phyloP scores from a whole-genome alignment of 129 eudicot species.

The Smallanthus sonchifolius region DNA sequence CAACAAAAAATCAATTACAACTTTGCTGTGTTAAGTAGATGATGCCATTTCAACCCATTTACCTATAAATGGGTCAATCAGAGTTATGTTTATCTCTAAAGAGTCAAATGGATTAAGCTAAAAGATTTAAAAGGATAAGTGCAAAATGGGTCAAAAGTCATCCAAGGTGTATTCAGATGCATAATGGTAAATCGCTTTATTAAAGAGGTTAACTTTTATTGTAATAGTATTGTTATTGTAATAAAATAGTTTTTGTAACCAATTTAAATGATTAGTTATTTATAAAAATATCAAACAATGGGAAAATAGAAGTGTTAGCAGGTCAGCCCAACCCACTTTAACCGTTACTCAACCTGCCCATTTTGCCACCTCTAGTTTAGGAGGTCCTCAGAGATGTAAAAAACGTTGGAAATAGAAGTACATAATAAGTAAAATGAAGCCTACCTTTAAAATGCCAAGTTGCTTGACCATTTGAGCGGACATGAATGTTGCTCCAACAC shows the following conservation, averaged over 20 bases:
- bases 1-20: slow-evolving; percentile 18
- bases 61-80: no score
- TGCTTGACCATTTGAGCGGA: slow-evolving; percentile 72
- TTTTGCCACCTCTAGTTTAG: not conserved
- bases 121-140: no score
- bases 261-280: not conserved
- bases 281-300: no score
- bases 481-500: slow-evolving; percentile 90
- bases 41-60: no score
- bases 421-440: slow-evolving; percentile 2
- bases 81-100: no score
- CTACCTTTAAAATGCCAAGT: slow-evolving; percentile 80
- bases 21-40: not conserved
- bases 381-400: no score
- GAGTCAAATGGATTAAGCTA: no score
- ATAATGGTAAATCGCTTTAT: not conserved
- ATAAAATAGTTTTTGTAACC: not conserved
- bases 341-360: not conserved
- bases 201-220: not conserved
- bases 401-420: not conserved
- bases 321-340: not conserved
- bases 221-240: no score
- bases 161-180: no score
- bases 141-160: no score
- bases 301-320: not conserved